Base-by-base conservation (phyloP, 495 filamentous ascomycete genomes). In the Penicillium cataractarum region DNA sequence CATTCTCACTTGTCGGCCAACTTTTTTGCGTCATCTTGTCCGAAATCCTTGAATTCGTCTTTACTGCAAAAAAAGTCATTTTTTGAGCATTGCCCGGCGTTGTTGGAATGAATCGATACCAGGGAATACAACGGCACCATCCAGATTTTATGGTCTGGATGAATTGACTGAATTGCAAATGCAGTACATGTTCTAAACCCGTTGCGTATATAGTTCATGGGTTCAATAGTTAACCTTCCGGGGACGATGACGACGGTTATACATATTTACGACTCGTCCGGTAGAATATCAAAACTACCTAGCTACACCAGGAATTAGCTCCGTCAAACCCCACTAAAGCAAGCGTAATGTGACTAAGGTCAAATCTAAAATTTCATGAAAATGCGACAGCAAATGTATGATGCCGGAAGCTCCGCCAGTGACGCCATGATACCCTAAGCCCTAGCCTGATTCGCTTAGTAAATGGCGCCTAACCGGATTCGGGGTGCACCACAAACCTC, bases 31-130 rank as follows among this genome's bases (percentile, higher is more conserved):
- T 46, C 10, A 3, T 29, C 24, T 50, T 50, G 46, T n/a, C 24
- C 22, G 22, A 48, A 48, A 2, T 55, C 32, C 21, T 61, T 55
- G 39, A 24, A 39, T 46, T 40, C 58, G 24, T 54, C 54, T 58
- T 19, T 4, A 56, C 9, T 46, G 40, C 31, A 52, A 52, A 55
- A 72, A 72, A 72, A 72, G 65, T 68, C 46, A 55, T 58, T n/a
- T n/a, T 63, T 55, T 63, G 61, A 69, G 69, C 70, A 72, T 72
- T 70, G 65, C 65, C 65, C 46, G 70, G 70, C 70, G 70, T 72
- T 66, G 55, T 55, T 61, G 53, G 26, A 24, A 59, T 35, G 29
- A 26, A 56, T 71, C 67, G 70, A 72, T 72, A 72, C 70, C 70
- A 70, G 39, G 52, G 53, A 33, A 42, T 53, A 60, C 57, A 35